phyloP scores from a whole-genome alignment of 805 yeast genomes.

The Myxozyma sirexii region DNA sequence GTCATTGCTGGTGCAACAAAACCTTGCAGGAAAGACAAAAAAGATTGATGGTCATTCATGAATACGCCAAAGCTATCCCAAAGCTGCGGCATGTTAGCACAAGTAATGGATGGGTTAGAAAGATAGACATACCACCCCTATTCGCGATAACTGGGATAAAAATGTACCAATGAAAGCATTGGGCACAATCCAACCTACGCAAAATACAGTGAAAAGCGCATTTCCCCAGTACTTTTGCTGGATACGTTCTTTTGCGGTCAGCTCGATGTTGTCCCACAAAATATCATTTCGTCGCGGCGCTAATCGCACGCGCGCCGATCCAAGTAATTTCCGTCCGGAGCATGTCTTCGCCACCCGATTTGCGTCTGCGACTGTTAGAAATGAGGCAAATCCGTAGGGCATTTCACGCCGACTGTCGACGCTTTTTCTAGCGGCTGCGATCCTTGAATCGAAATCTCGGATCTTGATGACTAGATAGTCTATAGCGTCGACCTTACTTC shows the following conservation, averaged over 20 bases:
- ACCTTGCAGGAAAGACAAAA: constrained; percentile 46
- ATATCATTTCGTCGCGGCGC: constrained; percentile 46
- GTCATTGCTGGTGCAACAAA: constrained; percentile 45
- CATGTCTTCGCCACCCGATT: constrained; percentile 35
- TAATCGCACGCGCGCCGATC: constrained; percentile 33
- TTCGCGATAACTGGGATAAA: constrained; percentile 43
- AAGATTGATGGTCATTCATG: constrained; percentile 36
- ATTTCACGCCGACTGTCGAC: constrained; percentile 31
- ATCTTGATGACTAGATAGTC: constrained; percentile 35
- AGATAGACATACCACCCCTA: constrained; percentile 37
- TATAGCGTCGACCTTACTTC: constrained; percentile 38
- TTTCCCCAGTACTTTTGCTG: constrained; percentile 43
- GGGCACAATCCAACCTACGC: constrained; percentile 46
- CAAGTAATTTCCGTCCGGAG: constrained; percentile 5
- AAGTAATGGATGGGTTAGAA: too few species aligned
- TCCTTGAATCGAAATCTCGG: constrained; percentile 34
- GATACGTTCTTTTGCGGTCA: constrained; percentile 38
- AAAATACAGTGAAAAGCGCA: constrained; percentile 37
- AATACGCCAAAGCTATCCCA: constrained; percentile 43
- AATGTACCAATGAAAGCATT: constrained; percentile 48
- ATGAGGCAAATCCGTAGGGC: constrained; percentile 45
- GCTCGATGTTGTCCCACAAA: constrained; percentile 43
- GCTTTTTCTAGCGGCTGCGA: constrained; percentile 36
- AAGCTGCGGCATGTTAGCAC: too few species aligned
- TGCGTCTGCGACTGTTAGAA: constrained; percentile 34